Evolutionary conservation across 2,329 filamentous ascomycete genomes (phyloP).

Genomic region (Cladosporium sphaerospermum): DNA sequence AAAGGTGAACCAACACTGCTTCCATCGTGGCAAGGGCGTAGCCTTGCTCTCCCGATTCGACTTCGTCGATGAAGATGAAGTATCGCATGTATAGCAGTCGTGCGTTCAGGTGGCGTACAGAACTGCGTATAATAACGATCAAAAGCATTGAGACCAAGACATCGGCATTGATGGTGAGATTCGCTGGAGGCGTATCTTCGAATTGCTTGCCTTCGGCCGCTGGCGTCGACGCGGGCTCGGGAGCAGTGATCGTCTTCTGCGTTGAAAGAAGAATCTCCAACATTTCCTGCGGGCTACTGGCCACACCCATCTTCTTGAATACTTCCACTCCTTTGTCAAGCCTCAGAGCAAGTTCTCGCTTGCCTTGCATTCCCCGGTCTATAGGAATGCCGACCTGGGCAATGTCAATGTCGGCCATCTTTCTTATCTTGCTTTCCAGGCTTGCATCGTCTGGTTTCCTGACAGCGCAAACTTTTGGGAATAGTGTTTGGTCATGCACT

Average conservation of each 20-base stretch:
- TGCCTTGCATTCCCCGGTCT: constrained; percentile 69
- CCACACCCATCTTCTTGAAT: constrained; percentile 76
- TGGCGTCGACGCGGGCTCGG: constrained; percentile 30
- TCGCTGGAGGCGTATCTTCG: constrained; percentile 48
- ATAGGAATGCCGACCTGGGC: constrained; percentile 88
- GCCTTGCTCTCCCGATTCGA: constrained; percentile 91
- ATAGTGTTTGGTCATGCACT: constrained; percentile 76
- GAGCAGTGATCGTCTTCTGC: constrained; percentile 69
- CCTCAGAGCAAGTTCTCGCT: constrained; percentile 71
- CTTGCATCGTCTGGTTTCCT: constrained; percentile 78
- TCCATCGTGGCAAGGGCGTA: constrained; percentile 96
- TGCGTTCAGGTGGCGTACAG: constrained; percentile 80
- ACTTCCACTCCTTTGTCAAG: constrained; percentile 75
- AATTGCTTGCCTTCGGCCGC: constrained; percentile 16
- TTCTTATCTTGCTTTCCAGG: constrained; percentile 79
- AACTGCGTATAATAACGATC: constrained; percentile 85
- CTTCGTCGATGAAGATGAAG: constrained; percentile 96
- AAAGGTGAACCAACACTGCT: constrained; percentile 82
- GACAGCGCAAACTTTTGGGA: constrained; percentile 71
- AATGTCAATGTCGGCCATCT: constrained; percentile 91
- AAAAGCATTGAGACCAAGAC: constrained; percentile 86
- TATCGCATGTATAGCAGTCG: constrained; percentile 91
- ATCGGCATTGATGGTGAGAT: constrained; percentile 74
- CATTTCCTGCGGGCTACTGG: constrained; percentile 83
- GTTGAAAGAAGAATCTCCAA: constrained; percentile 71